These are phyloP conservation scores for Penicillium sp. DNA, from an alignment of 2,329 filamentous ascomycete genomes.

Conservation along the genomic window DNA sequence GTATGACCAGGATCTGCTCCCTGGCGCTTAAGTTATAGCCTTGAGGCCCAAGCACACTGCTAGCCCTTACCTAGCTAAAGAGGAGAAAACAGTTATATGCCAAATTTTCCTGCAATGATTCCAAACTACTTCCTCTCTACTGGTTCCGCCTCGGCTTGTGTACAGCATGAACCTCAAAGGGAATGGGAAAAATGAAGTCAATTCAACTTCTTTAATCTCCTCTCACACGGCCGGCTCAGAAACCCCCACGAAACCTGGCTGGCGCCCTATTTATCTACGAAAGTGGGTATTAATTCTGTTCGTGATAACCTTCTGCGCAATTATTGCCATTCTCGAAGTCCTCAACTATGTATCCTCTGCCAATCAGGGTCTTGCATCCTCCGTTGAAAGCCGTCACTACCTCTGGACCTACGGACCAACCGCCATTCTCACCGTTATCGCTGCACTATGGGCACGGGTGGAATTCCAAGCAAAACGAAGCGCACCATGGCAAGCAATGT, in stretches of 20 bases:
- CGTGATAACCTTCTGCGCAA: constrained; percentile 1
- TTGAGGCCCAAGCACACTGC: neutral
- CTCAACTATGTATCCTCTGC: constrained; percentile 3
- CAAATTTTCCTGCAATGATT: neutral
- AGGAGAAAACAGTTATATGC: neutral
- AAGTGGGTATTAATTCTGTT: constrained; percentile 5
- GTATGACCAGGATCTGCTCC: neutral
- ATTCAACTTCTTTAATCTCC: neutral
- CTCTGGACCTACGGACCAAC: constrained; percentile 15
- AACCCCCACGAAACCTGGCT: neutral
- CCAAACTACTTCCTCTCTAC: neutral
- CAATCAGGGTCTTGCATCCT: constrained; percentile 5
- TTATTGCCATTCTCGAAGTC: constrained; percentile 6
- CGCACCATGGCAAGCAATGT: constrained; percentile 13
- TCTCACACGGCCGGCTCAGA: neutral
- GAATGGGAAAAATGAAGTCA: neutral
- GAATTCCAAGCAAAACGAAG: constrained; percentile 15
- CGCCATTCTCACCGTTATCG: constrained; percentile 9
- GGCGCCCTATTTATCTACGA: constrained; percentile 11
- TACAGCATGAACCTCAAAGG: neutral
- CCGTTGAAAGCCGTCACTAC: constrained; percentile 9
- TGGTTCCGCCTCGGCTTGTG: neutral
- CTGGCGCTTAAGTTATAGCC: neutral
- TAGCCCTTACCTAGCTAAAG: neutral
- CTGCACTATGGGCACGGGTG: constrained; percentile 9